Percentiles rank a stretch among this genome's conserved stretches.
Conservation (phyloP, 306 rosid species). For the Pterocarpus santalinus region DNA sequence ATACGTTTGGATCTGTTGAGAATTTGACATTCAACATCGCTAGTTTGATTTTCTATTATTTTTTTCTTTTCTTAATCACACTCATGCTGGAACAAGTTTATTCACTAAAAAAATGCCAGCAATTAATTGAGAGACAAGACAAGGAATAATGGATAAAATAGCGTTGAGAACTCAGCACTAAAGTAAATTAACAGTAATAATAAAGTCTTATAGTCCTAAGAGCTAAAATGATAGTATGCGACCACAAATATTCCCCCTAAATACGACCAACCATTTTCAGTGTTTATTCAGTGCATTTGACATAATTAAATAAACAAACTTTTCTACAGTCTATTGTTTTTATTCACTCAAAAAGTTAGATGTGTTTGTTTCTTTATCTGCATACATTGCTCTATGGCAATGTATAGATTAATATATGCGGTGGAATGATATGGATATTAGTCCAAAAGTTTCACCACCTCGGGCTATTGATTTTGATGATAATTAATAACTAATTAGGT, state of each 20-base stretch:
- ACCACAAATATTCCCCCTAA: slow-evolving; percentile 4
- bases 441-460: neutral
- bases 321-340: neutral
- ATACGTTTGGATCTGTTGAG: neutral
- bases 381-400: neutral
- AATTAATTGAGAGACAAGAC: neutral
- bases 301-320: neutral
- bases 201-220: neutral
- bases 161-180: neutral
- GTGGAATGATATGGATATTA: slow-evolving; percentile 8
- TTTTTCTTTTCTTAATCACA: neutral
- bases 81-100: slow-evolving; percentile 1
- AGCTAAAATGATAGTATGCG: neutral
- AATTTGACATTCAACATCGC: slow-evolving; percentile 27
- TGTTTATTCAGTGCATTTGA: slow-evolving; percentile 5
- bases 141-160: neutral
- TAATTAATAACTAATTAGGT: neutral
- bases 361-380: slow-evolving; percentile 23
- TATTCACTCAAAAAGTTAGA: slow-evolving; percentile 4
- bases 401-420: neutral
- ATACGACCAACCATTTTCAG: slow-evolving; percentile 19
- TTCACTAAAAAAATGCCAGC: neutral
- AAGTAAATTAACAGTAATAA: neutral
- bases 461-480: neutral
- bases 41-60: slow-evolving; percentile 14